These are phyloP conservation scores for Grosmannia clavigera DNA, from an alignment of 2,329 filamentous ascomycete species.

Conservation along the genomic window DNA sequence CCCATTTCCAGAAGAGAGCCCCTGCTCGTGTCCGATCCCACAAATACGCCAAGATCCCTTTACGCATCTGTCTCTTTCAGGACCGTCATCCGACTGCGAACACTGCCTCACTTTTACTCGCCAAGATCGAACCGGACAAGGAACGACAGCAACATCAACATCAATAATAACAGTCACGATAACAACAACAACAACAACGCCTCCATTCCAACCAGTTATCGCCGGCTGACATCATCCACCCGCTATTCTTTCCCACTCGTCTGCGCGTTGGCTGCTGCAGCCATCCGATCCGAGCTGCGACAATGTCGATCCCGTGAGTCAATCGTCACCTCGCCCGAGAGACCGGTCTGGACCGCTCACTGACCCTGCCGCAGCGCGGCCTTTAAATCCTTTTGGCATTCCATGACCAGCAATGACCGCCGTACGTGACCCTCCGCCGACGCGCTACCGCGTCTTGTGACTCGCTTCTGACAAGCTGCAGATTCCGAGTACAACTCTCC, in stretches of 20 bases:
- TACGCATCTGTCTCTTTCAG: neutral
- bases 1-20: neutral
- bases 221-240: neutral
- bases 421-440: constrained; percentile 32
- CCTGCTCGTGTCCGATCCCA: neutral
- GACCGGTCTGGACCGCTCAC: neutral
- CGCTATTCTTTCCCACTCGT: neutral
- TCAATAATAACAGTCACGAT: no score
- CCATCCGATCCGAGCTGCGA: neutral
- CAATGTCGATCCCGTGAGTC: constrained; percentile 2
- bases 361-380: constrained; percentile 35
- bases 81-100: neutral
- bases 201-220: neutral
- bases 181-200: neutral
- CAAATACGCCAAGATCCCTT: neutral
- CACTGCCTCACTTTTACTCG: neutral
- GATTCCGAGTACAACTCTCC: constrained; percentile 91
- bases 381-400: constrained; percentile 91
- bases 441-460: no score
- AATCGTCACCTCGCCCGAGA: neutral
- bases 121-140: neutral
- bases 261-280: neutral
- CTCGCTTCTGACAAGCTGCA: constrained; percentile 21
- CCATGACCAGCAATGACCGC: constrained; percentile 62
- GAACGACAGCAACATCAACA: no score